These are phyloP conservation scores for Pyrenula aspistea DNA, from an alignment of 495 filamentous ascomycete genomes.

Conservation along the genomic window DNA sequence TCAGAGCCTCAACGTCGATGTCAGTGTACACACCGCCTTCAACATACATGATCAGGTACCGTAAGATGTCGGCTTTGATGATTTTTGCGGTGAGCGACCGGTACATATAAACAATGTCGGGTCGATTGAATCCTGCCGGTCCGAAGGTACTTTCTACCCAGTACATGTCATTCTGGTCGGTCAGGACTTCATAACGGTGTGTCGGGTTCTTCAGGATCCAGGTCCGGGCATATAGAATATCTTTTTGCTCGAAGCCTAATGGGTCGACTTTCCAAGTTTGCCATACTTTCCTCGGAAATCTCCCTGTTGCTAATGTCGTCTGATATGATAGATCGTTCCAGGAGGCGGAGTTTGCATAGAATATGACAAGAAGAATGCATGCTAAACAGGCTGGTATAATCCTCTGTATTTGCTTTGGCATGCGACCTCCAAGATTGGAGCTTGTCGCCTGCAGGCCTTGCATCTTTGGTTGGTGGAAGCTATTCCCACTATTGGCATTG, in stretches of 20 bases:
- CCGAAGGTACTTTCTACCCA: slow-evolving; percentile 51
- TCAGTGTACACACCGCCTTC: slow-evolving; percentile 39
- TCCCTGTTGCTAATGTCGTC: slow-evolving; percentile 6
- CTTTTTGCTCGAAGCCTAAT: slow-evolving; percentile 42
- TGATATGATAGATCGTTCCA: slow-evolving; percentile 10
- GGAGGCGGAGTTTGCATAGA: slow-evolving; percentile 20
- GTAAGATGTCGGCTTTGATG: slow-evolving; percentile 41
- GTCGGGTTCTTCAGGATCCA: slow-evolving; percentile 48
- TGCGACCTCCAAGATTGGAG: neutral
- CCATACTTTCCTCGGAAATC: slow-evolving; percentile 47
- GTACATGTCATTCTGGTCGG: slow-evolving; percentile 44
- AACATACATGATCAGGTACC: slow-evolving; percentile 40
- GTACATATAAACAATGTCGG: slow-evolving; percentile 49
- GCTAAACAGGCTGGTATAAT: slow-evolving; percentile 13
- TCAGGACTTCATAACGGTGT: slow-evolving; percentile 52
- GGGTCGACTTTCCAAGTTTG: slow-evolving; percentile 56
- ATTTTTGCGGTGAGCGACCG: slow-evolving; percentile 41
- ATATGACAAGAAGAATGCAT: slow-evolving; percentile 27
- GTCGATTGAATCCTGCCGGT: slow-evolving; percentile 41
- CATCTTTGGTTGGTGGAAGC: neutral
- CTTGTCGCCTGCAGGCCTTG: neutral
- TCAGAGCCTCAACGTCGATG: slow-evolving; percentile 36
- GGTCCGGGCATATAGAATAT: slow-evolving; percentile 36
- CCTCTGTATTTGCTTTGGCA: slow-evolving; percentile 12
- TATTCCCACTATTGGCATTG: neutral